Base-by-base conservation (phyloP, 441 rosid genomes). In the Pelargonium citronellum region DNA sequence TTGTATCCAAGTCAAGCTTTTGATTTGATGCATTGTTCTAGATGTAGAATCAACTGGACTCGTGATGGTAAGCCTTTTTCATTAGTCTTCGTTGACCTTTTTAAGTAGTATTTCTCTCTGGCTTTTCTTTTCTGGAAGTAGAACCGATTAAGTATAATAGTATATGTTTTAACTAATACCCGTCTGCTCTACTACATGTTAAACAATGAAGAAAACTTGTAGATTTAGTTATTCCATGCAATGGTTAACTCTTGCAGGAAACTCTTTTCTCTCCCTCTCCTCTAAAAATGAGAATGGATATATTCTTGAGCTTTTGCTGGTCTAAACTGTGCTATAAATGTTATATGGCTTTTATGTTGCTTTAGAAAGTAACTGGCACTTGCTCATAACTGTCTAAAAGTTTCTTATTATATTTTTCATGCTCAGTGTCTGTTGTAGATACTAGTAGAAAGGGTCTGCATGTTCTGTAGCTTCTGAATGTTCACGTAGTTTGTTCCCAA, bases 31-130 rank as follows among this genome's bases (percentile, higher is more conserved):
- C 99, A 95, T 82, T 95, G 98, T 82, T 95, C 98, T 70, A 86
- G 98, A 82, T 95, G 99, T 77, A 86, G 97, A 87, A 89, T 95
- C 83, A 92, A 95, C 69, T 95, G 98, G 99, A 91, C 96, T 81
- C 95, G 94, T 71, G 98, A 89, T 73, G 97, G 99, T 95, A 91
- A 74, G 83, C 64, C 7, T 65, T 34, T 75, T 37, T 61, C 60
- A 68, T 39, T 22, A 15, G 12, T 16, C 6, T 3, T 3, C 0
- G 0, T 1, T 3, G 0, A 34, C 6, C 6, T 34, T 3, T 0
- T 7, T 4, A 4, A 2, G 1, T 13, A 55, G 22, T 55, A 7
- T 10, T 17, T 19, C 20, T 58, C 30, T 58, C 10, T 20, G 53
- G 16, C 63, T 69, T 20, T 71, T 30, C 15, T 47, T 47, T 47